These are phyloP conservation scores for Lenzites betulinus DNA, from an alignment of 768 basidiomycete genomes.

Conservation along the genomic window DNA sequence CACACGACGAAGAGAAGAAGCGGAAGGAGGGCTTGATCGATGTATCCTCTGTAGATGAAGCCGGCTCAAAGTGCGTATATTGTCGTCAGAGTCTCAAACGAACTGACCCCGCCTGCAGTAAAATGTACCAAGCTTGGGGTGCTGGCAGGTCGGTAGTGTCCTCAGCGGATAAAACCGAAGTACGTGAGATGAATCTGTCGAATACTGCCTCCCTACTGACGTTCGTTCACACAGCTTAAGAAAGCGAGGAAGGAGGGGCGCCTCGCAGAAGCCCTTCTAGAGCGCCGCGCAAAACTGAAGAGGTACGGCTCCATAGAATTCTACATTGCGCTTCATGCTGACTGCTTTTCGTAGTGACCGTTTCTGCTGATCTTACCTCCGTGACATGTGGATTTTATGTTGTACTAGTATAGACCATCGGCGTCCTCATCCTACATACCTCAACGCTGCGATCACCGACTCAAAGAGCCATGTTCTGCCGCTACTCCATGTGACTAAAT, in stretches of 20 bases:
- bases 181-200: conserved; percentile 32
- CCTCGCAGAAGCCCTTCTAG: conserved; percentile 77
- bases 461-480: too few relatives aligned
- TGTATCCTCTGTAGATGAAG: conserved; percentile 60
- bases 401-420: conserved; percentile 2
- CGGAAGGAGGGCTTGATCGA: conserved; percentile 44
- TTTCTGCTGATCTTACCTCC: conserved; percentile 35
- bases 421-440: neutral
- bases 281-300: conserved; percentile 81
- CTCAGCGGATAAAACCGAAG: conserved; percentile 70
- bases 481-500: too few relatives aligned
- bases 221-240: conserved; percentile 55
- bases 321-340: neutral
- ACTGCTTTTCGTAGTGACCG: conserved; percentile 37
- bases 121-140: conserved; percentile 81
- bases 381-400: neutral
- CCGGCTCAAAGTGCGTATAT: conserved; percentile 66
- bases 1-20: conserved; percentile 57
- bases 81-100: neutral
- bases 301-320: conserved; percentile 47
- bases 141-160: conserved; percentile 75
- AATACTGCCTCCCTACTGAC: neutral
- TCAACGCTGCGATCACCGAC: too few relatives aligned
- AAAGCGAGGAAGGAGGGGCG: conserved; percentile 77
- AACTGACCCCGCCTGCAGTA: conserved; percentile 42